phyloP scores from a whole-genome alignment of 768 basidiomycete species.

The Suillus occidentalis region DNA sequence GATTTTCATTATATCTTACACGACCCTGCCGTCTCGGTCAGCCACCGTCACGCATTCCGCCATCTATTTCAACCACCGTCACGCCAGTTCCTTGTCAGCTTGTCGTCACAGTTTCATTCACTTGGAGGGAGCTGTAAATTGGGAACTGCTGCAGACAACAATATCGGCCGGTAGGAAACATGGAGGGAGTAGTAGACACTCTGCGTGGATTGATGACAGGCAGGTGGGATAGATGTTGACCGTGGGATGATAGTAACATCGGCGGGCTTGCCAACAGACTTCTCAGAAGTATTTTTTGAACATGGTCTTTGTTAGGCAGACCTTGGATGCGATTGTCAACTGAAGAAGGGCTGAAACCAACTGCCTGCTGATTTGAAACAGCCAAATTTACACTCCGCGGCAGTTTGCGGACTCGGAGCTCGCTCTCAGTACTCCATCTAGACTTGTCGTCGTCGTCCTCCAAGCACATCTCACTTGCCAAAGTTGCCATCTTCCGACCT shows the following conservation, averaged over 20 bases:
- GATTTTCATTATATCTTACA: neutral
- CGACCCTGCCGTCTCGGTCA: neutral
- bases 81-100: neutral
- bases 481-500: neutral
- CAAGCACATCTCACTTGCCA: neutral
- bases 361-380: too few relatives aligned
- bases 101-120: neutral
- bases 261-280: neutral
- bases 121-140: neutral
- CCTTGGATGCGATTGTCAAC: too few relatives aligned
- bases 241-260: neutral
- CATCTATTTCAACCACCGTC: neutral
- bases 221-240: neutral
- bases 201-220: neutral
- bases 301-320: too few relatives aligned
- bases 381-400: neutral
- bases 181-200: neutral
- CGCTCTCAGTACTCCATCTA: neutral
- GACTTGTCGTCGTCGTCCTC: neutral
- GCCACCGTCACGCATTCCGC: neutral
- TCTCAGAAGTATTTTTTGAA: too few relatives aligned
- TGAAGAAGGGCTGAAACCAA: too few relatives aligned
- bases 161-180: neutral
- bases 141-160: neutral
- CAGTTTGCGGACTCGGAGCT: neutral